A percentile compares a stretch with the other conserved stretches of the same genome.
phyloP scores from a whole-genome alignment of 345 rosid genomes.

The Syzygium aqueum region DNA sequence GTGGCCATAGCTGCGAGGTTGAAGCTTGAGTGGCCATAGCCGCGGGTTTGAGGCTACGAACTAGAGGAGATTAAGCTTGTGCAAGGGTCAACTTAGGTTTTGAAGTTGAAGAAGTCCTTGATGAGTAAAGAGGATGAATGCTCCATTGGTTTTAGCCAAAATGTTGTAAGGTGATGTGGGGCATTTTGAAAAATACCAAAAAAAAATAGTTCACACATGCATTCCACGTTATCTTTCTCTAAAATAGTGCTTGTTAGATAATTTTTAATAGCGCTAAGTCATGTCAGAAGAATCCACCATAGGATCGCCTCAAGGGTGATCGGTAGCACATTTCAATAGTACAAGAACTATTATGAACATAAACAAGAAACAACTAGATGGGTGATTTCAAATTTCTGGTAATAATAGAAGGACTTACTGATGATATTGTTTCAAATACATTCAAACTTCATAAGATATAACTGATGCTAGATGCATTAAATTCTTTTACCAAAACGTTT shows the following conservation, averaged over 20 bases:
- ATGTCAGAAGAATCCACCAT: background rate
- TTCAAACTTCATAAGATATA: no score
- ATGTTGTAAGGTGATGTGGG: background rate
- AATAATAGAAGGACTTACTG: no score
- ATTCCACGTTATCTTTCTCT: background rate
- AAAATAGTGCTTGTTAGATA: background rate
- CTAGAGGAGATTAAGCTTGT: background rate
- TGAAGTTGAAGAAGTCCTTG: background rate
- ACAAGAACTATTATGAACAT: background rate
- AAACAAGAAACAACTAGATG: background rate
- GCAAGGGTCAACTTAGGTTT: background rate
- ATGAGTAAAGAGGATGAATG: background rate
- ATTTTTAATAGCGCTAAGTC: background rate
- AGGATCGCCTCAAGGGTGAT: background rate
- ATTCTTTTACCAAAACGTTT: background rate
- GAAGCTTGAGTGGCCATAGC: background rate
- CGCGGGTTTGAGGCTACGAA: background rate
- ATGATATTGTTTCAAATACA: no score
- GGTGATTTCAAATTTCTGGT: no score
- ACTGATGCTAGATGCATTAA: no score
- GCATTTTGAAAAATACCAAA: background rate
- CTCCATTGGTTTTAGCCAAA: background rate
- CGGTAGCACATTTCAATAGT: background rate
- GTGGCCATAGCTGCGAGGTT: background rate
- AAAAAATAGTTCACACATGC: background rate